Evolutionary conservation across 2,329 filamentous ascomycete genomes (phyloP).

Genomic region (Sporothrix brasiliensis): DNA sequence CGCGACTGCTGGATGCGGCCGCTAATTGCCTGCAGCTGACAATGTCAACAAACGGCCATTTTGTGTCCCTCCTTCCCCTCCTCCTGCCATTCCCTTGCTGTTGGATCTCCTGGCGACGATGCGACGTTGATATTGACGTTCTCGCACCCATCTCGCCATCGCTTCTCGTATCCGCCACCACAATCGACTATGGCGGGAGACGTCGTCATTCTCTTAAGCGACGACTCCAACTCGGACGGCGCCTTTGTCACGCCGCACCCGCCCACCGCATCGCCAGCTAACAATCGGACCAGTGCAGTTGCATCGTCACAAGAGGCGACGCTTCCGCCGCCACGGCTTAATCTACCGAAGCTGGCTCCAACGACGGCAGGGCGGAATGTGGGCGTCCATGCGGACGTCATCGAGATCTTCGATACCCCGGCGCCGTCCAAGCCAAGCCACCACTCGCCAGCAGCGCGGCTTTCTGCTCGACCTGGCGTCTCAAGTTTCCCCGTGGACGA

Average conservation of each 20-base stretch:
- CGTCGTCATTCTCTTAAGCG: constrained; percentile 17
- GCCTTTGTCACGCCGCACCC: constrained; percentile 17
- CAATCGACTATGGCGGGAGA: constrained; percentile 6
- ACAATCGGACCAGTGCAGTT: not conserved
- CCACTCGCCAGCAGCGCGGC: not conserved
- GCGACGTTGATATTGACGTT: not conserved
- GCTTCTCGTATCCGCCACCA: not conserved
- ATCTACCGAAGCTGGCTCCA: not conserved
- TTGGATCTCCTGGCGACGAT: constrained; percentile 14
- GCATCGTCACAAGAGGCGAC: not conserved
- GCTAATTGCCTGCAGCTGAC: not conserved
- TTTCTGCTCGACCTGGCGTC: not conserved
- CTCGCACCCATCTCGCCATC: not conserved
- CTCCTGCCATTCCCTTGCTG: not conserved
- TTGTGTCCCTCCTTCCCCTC: not conserved
- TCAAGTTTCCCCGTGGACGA: constrained; percentile 9
- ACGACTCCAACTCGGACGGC: constrained; percentile 19
- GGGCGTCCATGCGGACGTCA: constrained; percentile 12
- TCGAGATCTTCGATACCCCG: constrained; percentile 26
- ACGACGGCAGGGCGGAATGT: not conserved
- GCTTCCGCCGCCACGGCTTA: constrained; percentile 6
- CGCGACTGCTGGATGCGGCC: not conserved
- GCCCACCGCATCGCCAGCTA: not conserved
- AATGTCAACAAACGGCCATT: not conserved
- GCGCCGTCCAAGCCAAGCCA: not conserved